Percentiles rank a stretch among this genome's conserved stretches.
These are phyloP conservation scores for Hypoxylon perforatum DNA, from an alignment of 495 filamentous ascomycete species.

Conservation along the genomic window DNA sequence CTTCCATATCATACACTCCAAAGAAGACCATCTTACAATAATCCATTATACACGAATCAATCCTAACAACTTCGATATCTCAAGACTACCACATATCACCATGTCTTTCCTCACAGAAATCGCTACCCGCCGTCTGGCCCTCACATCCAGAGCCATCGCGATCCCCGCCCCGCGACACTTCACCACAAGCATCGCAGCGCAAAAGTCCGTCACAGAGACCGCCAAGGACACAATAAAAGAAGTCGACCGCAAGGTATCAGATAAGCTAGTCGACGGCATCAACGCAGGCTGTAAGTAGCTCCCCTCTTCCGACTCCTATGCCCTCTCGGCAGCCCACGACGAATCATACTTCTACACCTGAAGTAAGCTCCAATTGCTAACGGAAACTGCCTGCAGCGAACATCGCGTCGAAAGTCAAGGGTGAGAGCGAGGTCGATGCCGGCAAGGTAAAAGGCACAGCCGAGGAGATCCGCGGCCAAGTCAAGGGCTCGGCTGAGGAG, in stretches of 20 bases:
- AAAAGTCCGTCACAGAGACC: conserved; percentile 57
- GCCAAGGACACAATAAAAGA: conserved; percentile 63
- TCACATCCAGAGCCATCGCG: conserved; percentile 46
- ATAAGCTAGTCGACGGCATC: conserved; percentile 68
- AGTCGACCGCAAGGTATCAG: conserved; percentile 62
- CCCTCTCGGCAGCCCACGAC: background rate
- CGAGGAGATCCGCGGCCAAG: conserved; percentile 49
- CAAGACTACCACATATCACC: conserved; percentile 27
- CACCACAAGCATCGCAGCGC: conserved; percentile 52
- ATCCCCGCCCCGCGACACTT: conserved; percentile 52
- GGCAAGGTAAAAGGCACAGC: conserved; percentile 53
- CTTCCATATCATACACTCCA: background rate
- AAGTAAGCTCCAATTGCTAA: conserved; percentile 20
- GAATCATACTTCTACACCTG: background rate
- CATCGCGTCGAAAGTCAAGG: conserved; percentile 57
- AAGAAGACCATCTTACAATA: background rate
- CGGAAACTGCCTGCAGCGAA: conserved; percentile 48
- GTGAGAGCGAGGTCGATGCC: conserved; percentile 44
- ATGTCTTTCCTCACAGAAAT: conserved; percentile 63
- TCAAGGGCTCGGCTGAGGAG: conserved; percentile 52
- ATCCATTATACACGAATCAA: background rate
- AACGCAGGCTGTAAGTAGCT: conserved; percentile 58
- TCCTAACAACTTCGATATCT: background rate
- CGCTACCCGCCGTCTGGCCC: conserved; percentile 50
- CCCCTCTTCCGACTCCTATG: background rate